Evolutionary conservation across 176 grass and related monocot species (phyloP), one percentile per base, ranked within the genome.

Genomic region (Raddia guianensis): DNA sequence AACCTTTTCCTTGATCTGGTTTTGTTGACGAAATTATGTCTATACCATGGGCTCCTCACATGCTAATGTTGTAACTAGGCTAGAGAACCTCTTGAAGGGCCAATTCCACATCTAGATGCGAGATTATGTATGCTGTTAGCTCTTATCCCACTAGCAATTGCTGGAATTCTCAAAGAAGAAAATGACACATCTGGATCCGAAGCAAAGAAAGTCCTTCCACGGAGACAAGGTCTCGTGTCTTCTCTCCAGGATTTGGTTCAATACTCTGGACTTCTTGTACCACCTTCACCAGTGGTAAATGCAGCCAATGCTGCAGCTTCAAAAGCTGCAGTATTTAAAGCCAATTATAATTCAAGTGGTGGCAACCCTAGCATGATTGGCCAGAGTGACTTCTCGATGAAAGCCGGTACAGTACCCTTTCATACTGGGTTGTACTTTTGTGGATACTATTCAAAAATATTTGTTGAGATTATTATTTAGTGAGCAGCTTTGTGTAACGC

Each of bases 111-210:
- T 53, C 92, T 95, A 45, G 96, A 99, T 52, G 66, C 92, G 48
- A 92, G 96, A 76, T 59, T 99, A 70, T 99, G 90, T 84, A 82
- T 99, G 82, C 74, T 99, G 20, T 84, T 99, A 68, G 87, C 96
- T 68, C 84, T 95, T 74, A 86, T 95, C 83, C 96, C 96, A 56
- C 81, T 95, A 80, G 81, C 88, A 56, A 82, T 99, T 82, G 78
- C 64, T 69, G 77, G 78, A 44, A 84, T 99, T 86, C 54, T 99
- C 51, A 91, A 95, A 84, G 96, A 99, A 78, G 93, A 92, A 71
- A 57, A 69, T 64, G 86, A 87, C 70, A 54, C 60, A 40, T 19
- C 46, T 78, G 79, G 66, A 80, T 44, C 68, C 63, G 82, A 88
- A 82, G 88, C 68, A 76, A 90, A 71, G 40, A 86, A 86, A 74